Conservation (phyloP, 768 basidiomycete species). For the Hirschioporus abietinus region DNA sequence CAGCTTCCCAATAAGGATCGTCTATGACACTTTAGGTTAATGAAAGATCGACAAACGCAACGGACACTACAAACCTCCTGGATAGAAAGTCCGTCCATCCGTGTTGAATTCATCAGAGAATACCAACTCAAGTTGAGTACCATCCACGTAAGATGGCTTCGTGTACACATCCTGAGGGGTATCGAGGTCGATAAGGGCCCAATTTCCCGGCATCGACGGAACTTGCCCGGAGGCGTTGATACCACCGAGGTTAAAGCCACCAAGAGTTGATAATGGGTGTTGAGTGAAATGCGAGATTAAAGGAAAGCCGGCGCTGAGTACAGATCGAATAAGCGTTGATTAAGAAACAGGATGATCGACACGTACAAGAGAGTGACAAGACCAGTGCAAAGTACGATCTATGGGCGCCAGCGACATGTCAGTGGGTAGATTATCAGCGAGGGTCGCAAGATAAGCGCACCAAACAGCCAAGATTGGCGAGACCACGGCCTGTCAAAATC, state of each 20-base stretch:
- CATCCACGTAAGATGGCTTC: conserved; percentile 45
- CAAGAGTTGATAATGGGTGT: conserved; percentile 20
- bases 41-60: background rate
- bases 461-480: conserved; percentile 69
- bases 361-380: conserved; percentile 58
- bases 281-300: conserved; percentile 26
- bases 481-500: conserved; percentile 63
- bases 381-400: conserved; percentile 39
- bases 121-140: conserved; percentile 59
- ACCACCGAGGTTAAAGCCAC: conserved; percentile 42
- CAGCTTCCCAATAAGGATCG: conserved; percentile 89
- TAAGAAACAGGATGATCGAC: conserved; percentile 53
- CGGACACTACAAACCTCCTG: conserved; percentile 33
- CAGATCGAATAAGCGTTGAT: conserved; percentile 1
- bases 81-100: conserved; percentile 76
- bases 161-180: conserved; percentile 62
- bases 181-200: conserved; percentile 68
- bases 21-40: conserved; percentile 36
- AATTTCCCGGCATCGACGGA: conserved; percentile 33
- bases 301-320: conserved; percentile 30
- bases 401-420: background rate
- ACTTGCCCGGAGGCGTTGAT: conserved; percentile 45
- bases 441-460: conserved; percentile 22
- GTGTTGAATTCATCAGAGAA: conserved; percentile 89
- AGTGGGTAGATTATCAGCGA: conserved; percentile 15